Evolutionary conservation across 495 filamentous ascomycete genomes (phyloP).

Genomic region (Penicillium ucsense): DNA sequence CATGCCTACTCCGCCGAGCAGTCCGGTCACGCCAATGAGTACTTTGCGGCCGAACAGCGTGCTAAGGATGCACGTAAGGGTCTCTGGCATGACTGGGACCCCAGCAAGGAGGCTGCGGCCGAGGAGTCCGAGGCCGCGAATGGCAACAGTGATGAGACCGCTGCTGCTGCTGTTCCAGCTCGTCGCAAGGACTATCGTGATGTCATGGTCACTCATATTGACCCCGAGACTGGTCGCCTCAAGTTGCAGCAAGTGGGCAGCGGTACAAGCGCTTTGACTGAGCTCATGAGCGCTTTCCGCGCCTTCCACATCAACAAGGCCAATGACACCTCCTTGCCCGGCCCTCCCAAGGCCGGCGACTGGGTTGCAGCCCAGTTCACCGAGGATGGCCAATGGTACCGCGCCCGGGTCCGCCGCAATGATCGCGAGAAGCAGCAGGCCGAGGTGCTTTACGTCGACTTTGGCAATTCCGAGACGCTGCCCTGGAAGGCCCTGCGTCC

Average conservation of each 20-base stretch:
- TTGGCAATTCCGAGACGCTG: slow-evolving; percentile 83
- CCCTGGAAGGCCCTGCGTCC: slow-evolving; percentile 77
- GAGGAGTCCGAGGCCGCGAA: slow-evolving; percentile 35
- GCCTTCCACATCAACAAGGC: slow-evolving; percentile 69
- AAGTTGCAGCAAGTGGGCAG: slow-evolving; percentile 84
- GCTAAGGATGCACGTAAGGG: slow-evolving; percentile 84
- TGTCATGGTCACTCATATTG: slow-evolving; percentile 81
- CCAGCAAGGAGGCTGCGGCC: slow-evolving; percentile 60
- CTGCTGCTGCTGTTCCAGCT: slow-evolving; percentile 27
- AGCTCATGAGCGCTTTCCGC: slow-evolving; percentile 81
- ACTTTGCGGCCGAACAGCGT: slow-evolving; percentile 74
- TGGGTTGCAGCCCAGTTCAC: slow-evolving; percentile 82
- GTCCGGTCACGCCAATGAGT: slow-evolving; percentile 77
- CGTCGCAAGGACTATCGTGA: slow-evolving; percentile 82
- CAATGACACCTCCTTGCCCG: slow-evolving; percentile 60
- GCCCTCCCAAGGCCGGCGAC: slow-evolving; percentile 82
- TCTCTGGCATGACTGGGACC: slow-evolving; percentile 90
- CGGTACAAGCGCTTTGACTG: slow-evolving; percentile 69
- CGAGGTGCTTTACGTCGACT: slow-evolving; percentile 91
- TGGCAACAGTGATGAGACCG: slow-evolving; percentile 38
- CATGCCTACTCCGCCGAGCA: slow-evolving; percentile 95
- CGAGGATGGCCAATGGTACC: slow-evolving; percentile 87
- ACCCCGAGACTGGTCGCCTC: slow-evolving; percentile 56
- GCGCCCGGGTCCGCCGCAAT: slow-evolving; percentile 80
- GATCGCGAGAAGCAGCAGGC: slow-evolving; percentile 81